Base-by-base conservation (phyloP, 176 grass and related monocot genomes). In the Oryza brachyantha region DNA sequence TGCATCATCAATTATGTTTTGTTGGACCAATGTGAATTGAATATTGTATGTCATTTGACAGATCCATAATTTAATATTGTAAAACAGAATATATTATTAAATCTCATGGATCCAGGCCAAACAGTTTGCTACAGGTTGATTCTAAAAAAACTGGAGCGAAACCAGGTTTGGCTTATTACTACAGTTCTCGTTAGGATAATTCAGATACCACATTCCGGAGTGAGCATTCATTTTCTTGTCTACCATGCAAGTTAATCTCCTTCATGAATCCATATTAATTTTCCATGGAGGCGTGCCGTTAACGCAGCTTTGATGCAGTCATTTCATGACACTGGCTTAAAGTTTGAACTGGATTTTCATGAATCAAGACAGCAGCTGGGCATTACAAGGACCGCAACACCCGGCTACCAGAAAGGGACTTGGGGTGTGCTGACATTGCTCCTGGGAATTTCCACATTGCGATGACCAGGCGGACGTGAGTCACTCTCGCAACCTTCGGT, bases 301-400 rank as follows among this genome's bases (percentile, higher is more conserved):
- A 61, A 43, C 11, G 0, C 78, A 34, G 17, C 50, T 22, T 32
- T 24, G 16, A 42, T 71, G 32, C 21, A 35, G 28, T 72, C 77
- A 50, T 73, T 50, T 81, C 57, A 72, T 55, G 38, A 24, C 25
- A 19, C n/a, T n/a, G 59, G 34, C 26, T 42, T 16, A 40, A 59
- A 29, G 65, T 78, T 66, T 42, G 13, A 72, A 61, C 46, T 82
- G 39, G 68, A 52, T 64, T 39, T 52, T 14, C 73, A 25, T 24
- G 72, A 16, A 16, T 52, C 2, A 3, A 10, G 58, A 73, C n/a
- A 52, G 58, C 40, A 81, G 57, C 68, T 21, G 29, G 62, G 58
- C 68, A 64, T 81, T 81, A 73, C 58, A 64, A 52, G 40, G 57
- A 73, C 55, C 3, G 67, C 79, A 61, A 42, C 57, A 60, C 46